Evolutionary conservation across 2,329 filamentous ascomycete genomes (phyloP).

Genomic region (Epicoccum sorghinum): DNA sequence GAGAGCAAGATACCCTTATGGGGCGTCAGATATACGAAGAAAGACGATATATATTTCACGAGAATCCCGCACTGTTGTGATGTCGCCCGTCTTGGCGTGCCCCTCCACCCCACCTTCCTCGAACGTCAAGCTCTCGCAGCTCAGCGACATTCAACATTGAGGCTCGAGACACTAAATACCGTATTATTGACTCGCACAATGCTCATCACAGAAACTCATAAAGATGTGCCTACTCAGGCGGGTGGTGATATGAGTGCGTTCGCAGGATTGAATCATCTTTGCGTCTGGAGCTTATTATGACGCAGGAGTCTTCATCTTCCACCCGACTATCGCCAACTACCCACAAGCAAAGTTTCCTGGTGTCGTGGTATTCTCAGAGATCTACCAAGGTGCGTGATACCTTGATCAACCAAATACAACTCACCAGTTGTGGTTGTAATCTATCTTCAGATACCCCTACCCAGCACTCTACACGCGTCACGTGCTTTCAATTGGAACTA

Average conservation of each 20-base stretch:
- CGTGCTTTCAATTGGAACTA: neutral
- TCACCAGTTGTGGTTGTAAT: neutral
- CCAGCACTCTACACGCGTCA: neutral
- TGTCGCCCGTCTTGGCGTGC: constrained; percentile 3
- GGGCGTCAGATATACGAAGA: constrained; percentile 6
- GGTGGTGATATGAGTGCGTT: constrained; percentile 64
- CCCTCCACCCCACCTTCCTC: constrained; percentile 18
- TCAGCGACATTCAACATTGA: neutral
- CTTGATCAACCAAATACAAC: neutral
- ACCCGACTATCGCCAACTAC: constrained; percentile 83
- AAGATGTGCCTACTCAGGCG: constrained; percentile 65
- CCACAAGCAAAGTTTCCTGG: constrained; percentile 89
- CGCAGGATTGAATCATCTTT: neutral
- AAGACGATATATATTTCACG: constrained; percentile 13
- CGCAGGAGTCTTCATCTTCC: constrained; percentile 85
- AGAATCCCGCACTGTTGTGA: neutral
- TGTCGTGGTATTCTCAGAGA: constrained; percentile 89
- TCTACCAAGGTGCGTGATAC: constrained; percentile 77
- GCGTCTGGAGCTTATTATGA: neutral
- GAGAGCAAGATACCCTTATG: constrained; percentile 5
- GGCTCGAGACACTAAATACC: neutral
- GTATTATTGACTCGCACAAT: constrained; percentile 45
- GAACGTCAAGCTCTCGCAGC: constrained; percentile 4
- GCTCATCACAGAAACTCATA: constrained; percentile 64
- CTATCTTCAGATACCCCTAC: neutral